Evolutionary conservation across 495 filamentous ascomycete species (phyloP), one percentile per base, ranked within the genome.

Genomic region (Penicillium mononematosum): DNA sequence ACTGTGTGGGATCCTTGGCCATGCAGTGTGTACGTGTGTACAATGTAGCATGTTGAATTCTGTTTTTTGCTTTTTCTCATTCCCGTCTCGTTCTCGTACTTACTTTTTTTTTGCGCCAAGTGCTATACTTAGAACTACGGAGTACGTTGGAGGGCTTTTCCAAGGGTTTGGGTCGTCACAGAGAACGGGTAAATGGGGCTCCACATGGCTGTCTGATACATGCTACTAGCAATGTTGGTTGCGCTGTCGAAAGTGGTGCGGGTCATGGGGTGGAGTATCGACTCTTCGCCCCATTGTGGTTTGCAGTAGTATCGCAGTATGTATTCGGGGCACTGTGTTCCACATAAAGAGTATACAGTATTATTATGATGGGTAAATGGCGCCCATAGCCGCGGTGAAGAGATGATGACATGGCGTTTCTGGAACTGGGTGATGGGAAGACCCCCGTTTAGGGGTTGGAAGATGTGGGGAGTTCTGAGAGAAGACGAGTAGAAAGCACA

Each of bases 361-460:
- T 22, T 45, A n/a, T 32, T 8, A 9, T 25, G 16, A 46, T 48
- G 29, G n/a, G 4, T 34, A 34, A 48, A 17, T 0, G n/a, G 17
- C 16, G 4, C 4, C 12, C 6, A 38, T 25, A 44, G 50, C 50
- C 39, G 39, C 50, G 50, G 50, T 53, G 50, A 31, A 44, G 38
- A 42, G 49, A 25, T 32, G 50, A 53, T 53, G 50, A 53, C 50
- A 53, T 53, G 50, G 38, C 49, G 12, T 51, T 39, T 39, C 20
- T 51, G 22, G 27, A 51, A 51, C 17, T 11, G 31, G 17, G 31
- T 22, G 8, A 36, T 38, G 12, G 11, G 20, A 24, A 34, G 19
- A 7, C 20, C 5, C 29, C 9, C 31, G 11, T 22, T 34, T 39
- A 16, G 11, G 8, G 34, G 22, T 22, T 22, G 22, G 22, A 41